Conservation (phyloP, 192 early-diverging fungal genomes). For the Coemansia sp. region DNA sequence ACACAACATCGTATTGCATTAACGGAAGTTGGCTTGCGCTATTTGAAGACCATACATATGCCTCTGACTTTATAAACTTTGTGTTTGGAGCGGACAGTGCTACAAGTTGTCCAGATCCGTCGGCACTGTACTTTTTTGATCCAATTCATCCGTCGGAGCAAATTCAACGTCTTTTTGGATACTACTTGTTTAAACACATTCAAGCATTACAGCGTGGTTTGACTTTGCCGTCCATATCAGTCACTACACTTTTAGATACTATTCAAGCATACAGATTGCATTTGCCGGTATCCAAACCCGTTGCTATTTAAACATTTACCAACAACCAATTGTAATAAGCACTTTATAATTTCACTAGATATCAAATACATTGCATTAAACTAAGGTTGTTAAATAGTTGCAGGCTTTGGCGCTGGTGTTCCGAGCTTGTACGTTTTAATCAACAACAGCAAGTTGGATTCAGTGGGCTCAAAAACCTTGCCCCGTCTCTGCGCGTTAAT, state of each 20-base stretch:
- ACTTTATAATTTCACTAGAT: neutral
- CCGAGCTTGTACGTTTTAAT: slow-evolving; percentile 30
- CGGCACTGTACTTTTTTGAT: slow-evolving; percentile 26
- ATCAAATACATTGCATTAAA: neutral
- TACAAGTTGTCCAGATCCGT: slow-evolving; percentile 14
- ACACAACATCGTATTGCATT: slow-evolving; percentile 23
- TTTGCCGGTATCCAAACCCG: slow-evolving; percentile 5
- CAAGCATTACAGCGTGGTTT: neutral
- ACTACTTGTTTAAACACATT: slow-evolving; percentile 12
- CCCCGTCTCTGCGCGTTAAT: slow-evolving; percentile 6
- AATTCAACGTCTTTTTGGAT: slow-evolving; percentile 41
- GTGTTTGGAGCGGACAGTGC: neutral
- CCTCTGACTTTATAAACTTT: slow-evolving; percentile 14
- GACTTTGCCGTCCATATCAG: neutral
- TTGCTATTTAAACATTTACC: neutral
- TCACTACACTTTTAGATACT: slow-evolving; percentile 12
- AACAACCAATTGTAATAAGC: neutral
- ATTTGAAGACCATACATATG: slow-evolving; percentile 21
- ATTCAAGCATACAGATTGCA: slow-evolving; percentile 19
- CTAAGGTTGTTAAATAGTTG: neutral
- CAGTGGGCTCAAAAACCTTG: slow-evolving; percentile 1
- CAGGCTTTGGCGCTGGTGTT: slow-evolving; percentile 32
- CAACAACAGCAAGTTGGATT: slow-evolving; percentile 19
- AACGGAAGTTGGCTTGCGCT: slow-evolving; percentile 25
- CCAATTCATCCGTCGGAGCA: slow-evolving; percentile 40